Evolutionary conservation across 2,329 filamentous ascomycete genomes (phyloP).

Genomic region (Fusarium humuli): DNA sequence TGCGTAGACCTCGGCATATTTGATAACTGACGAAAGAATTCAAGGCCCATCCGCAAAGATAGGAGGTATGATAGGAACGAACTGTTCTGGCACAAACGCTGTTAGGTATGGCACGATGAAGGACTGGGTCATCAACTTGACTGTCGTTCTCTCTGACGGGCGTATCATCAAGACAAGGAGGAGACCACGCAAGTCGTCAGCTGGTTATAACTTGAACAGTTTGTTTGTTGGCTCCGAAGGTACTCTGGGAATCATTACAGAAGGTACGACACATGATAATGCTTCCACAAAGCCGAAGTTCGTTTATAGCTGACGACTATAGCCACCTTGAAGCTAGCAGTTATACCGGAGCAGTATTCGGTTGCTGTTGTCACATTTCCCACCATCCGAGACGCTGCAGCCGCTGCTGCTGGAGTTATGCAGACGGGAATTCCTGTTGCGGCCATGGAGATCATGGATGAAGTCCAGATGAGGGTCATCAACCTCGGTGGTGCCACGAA

Average conservation of each 20-base stretch:
- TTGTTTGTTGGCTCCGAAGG: constrained; percentile 86
- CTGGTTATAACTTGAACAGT: constrained; percentile 84
- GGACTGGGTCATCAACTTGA: constrained; percentile 87
- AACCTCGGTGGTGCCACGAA: constrained; percentile 78
- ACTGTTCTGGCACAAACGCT: constrained; percentile 81
- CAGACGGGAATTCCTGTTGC: constrained; percentile 78
- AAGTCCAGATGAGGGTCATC: constrained; percentile 86
- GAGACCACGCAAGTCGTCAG: constrained; percentile 82
- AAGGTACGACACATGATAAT: constrained; percentile 58
- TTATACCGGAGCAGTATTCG: constrained; percentile 79
- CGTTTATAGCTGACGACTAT: constrained; percentile 11
- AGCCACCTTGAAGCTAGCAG: constrained; percentile 82
- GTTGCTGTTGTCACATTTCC: constrained; percentile 86
- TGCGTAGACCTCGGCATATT: not conserved
- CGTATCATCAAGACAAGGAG: constrained; percentile 82
- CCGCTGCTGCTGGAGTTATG: constrained; percentile 80
- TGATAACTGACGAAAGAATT: not conserved
- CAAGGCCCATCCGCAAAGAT: constrained; percentile 75
- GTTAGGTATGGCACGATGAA: constrained; percentile 89
- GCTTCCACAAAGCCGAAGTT: not conserved
- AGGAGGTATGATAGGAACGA: constrained; percentile 85
- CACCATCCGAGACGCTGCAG: constrained; percentile 78
- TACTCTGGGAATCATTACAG: constrained; percentile 83
- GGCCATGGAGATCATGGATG: constrained; percentile 89
- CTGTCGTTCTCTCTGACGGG: constrained; percentile 82